Conservation (phyloP, 2,329 filamentous ascomycete genomes). For the Aspergillus sp. region DNA sequence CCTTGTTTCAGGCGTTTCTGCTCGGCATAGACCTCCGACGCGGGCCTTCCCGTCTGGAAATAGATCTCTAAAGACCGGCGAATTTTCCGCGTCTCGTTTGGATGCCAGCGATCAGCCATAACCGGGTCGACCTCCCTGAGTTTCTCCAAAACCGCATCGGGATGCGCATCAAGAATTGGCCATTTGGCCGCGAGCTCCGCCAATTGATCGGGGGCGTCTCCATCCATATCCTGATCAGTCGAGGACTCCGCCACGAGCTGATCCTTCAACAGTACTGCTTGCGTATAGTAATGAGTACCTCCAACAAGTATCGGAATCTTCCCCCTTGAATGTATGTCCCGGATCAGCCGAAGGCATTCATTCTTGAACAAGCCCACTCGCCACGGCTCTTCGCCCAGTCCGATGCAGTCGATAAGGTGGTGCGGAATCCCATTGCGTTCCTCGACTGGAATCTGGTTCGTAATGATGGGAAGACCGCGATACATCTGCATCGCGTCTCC, state of each 20-base stretch:
- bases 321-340: conserved; percentile 74
- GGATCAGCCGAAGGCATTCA: conserved; percentile 67
- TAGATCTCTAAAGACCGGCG: conserved; percentile 86
- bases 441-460: conserved; percentile 78
- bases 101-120: conserved; percentile 93
- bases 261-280: conserved; percentile 80
- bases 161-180: conserved; percentile 70
- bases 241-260: conserved; percentile 52
- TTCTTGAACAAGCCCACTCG: conserved; percentile 74
- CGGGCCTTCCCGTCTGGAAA: conserved; percentile 74
- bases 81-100: conserved; percentile 88
- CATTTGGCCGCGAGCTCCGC: conserved; percentile 47
- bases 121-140: conserved; percentile 78
- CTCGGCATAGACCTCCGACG: conserved; percentile 83
- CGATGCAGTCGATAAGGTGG: conserved; percentile 79
- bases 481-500: conserved; percentile 99
- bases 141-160: conserved; percentile 69
- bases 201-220: conserved; percentile 18
- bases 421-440: conserved; percentile 82
- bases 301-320: conserved; percentile 88
- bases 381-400: conserved; percentile 77
- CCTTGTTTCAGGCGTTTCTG: conserved; percentile 52
- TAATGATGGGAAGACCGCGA: conserved; percentile 85
- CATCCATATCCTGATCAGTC: conserved; percentile 25
- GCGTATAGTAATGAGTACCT: conserved; percentile 93